Base-by-base conservation (phyloP, 352 stramenopile species). In the Phytophthora sp. region DNA sequence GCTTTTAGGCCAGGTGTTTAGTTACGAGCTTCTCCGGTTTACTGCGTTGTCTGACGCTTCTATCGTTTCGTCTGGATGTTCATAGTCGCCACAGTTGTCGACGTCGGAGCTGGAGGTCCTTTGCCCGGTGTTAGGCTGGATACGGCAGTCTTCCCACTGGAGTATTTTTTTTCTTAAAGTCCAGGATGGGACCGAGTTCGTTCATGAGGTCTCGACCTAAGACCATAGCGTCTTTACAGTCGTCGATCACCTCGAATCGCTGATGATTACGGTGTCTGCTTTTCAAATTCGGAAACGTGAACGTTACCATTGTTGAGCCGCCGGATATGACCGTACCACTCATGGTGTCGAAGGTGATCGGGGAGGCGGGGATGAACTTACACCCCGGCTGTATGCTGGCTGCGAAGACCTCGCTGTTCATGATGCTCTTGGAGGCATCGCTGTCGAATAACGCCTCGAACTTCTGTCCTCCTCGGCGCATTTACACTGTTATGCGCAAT, bases 181-280 rank as follows among this genome's bases (percentile, higher is more conserved):
- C 54, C 20, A 59, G 18, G 7, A 57, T 58, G 0, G 58, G 9
- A 1, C 57, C 47, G 18, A 66, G 39, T 2, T 12, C 47, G 12
- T 33, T 66, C 46, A 66, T 30, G 3, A 66, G 18, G 38, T 55
- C 49, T 3, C 49, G 58, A 4, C 38, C 58, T 20, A 66, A 54
- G 1, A 59, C 36, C 47, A 66, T 66, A 7, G 26, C 39, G 18
- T 66, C 58, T 1, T 8, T 26, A 24, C 47, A 46, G 29, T 52
- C 20, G 5, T 63, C 23, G 15, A 59, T 38, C 16, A 55, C 47
- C 13, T 66, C 58, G 11, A 66, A 54, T 8, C 38, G 35, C 15
- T 66, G 47, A 26, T 55, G 27, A 54, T 66, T 30, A 54, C 33
- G 16, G 58, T 31, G 13, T 33, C 38, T 13, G 36, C 4, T 3